Base-by-base conservation (phyloP, 192 early-diverging fungal genomes). In the Coemansia interrupta region DNA sequence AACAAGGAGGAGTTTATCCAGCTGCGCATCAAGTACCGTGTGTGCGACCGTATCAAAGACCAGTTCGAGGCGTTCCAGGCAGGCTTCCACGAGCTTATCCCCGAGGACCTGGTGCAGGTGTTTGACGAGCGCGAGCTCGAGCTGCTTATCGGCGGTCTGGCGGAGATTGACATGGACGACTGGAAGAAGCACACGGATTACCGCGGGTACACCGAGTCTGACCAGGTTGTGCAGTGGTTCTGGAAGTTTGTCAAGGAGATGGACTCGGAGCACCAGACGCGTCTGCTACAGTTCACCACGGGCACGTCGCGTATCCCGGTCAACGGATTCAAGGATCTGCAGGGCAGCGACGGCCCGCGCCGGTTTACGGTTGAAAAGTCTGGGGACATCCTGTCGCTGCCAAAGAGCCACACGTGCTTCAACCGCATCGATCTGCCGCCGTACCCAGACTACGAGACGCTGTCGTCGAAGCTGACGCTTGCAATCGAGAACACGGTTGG, bases 131-230 rank as follows among this genome's bases (percentile, higher is more conserved):
- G 93, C 56, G 96, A 98, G 82, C 80, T 98, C 49, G 96, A 98
- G 88, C 80, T 98, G 43, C 83, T 98, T 24, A 96, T 98, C 80
- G 93, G 96, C 20, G 96, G 96, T 55, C 87, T 98, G 62, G 89
- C 89, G 28, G 94, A 98, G 57, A 92, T 98, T 57, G 94, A 98
- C 77, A 81, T 95, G 6, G 94, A 96, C 41, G 96, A 98, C 79
- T 98, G 96, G 96, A 94, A 92, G 84, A 98, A 97, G 80, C 84
- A 97, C 64, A 98, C 94, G 1, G 94, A 98, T 69, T 98, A 98
- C 63, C 77, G 96, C 58, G 94, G 94, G 17, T 98, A 94, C 82
- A 92, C 89, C n/a, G 94, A 98, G 71, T 87, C 90, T 22, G 96
- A 98, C 75, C 91, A 94, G 63, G 89, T 93, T 7, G 84, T 96